Evolutionary conservation across 2,329 filamentous ascomycete genomes (phyloP).

Genomic region (Didymella pomorum): DNA sequence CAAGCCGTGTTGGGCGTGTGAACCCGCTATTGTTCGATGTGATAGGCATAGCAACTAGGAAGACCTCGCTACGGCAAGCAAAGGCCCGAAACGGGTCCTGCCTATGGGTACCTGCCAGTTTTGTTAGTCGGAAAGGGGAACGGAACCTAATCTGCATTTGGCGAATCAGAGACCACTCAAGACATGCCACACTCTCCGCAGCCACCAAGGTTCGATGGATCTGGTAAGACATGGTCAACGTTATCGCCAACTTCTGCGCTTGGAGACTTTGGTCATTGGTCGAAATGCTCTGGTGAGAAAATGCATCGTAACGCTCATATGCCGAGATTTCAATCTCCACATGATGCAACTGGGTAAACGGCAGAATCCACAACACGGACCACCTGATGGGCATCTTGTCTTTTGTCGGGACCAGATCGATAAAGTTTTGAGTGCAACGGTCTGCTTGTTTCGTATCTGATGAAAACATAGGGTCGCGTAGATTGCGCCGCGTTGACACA

Average conservation of each 20-base stretch:
- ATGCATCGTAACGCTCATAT: not conserved
- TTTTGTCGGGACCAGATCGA: slow-evolving; percentile 9
- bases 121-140: slow-evolving; percentile 12
- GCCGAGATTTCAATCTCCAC: slow-evolving; percentile 15
- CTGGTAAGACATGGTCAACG: slow-evolving; percentile 2
- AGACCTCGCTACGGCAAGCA: slow-evolving; percentile 14
- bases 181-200: slow-evolving; percentile 17
- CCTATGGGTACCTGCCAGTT: slow-evolving; percentile 16
- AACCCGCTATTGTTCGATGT: slow-evolving; percentile 14
- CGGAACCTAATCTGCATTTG: slow-evolving; percentile 4
- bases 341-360: slow-evolving; percentile 15
- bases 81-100: slow-evolving; percentile 19
- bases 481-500: slow-evolving; percentile 2
- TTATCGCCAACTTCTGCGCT: not conserved
- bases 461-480: not conserved
- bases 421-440: slow-evolving; percentile 8
- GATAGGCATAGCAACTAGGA: slow-evolving; percentile 16
- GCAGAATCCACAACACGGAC: slow-evolving; percentile 15
- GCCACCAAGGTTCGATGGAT: not conserved
- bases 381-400: slow-evolving; percentile 1
- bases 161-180: slow-evolving; percentile 17
- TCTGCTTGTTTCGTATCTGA: slow-evolving; percentile 5
- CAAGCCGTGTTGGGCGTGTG: slow-evolving; percentile 14
- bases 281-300: not conserved
- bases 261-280: slow-evolving; percentile 1